Base-by-base conservation (phyloP, 495 filamentous ascomycete species). In the Aspergillus cavernicola region DNA sequence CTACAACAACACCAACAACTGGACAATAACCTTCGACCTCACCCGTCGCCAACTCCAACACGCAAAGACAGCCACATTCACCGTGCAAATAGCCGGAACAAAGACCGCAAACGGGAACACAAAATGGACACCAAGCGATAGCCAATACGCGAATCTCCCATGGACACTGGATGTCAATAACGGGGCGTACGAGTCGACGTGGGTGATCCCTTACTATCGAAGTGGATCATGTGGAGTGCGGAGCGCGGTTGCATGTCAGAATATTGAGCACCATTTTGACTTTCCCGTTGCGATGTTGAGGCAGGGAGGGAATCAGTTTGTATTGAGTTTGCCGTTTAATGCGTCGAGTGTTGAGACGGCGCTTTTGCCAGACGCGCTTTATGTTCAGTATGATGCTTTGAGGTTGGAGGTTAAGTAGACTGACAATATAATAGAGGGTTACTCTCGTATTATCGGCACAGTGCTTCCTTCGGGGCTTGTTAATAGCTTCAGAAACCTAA, bases 351-450 rank as follows among this genome's bases (percentile, higher is more conserved):
- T 69, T 19, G 79, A 82, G 66, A 78, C 74, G 15, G 79, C 79
- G 4, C 53, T 80, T 13, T 52, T 83, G 19, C 74, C 78, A 0
- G 61, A 58, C 39, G 69, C 63, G 4, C 64, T 79, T 0, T 83
- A 82, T 63, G 73, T 82, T 8, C 78, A 84, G 60, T 83, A 84
- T 61, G 78, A 82, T 68, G 78, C 79, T 2, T 57, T 83, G 54
- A 63, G 77, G 31, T 47, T 82, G 16, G 79, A 83, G 55, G 37
- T 84, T 22, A 44, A 53, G 16, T 55, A 50, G 24, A n/a, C n/a
- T n/a, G n/a, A n/a, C n/a, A n/a, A n/a, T n/a, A n/a, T n/a, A n/a
- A n/a, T n/a, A n/a, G n/a, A n/a, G n/a, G n/a, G n/a, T n/a, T n/a
- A n/a, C n/a, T n/a, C n/a, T n/a, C n/a, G n/a, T n/a, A n/a, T n/a